Evolutionary conservation across 78 protist genomes (phyloP).

Genomic region (Dictyostelium capitatum): DNA sequence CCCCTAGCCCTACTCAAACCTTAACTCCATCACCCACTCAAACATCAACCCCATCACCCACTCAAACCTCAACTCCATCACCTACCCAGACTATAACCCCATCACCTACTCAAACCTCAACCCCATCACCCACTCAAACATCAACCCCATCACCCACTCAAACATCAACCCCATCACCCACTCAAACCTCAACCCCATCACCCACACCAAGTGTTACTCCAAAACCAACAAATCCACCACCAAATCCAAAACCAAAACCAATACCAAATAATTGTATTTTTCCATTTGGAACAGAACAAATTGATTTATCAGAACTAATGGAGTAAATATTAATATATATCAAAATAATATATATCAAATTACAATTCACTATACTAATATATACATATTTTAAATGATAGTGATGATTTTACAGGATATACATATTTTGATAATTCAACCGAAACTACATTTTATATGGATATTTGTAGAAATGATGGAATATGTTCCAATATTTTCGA

Average conservation of each 20-base stretch:
- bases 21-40: neutral
- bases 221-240: neutral
- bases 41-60: neutral
- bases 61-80: neutral
- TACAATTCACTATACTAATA: neutral
- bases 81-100: neutral
- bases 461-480: neutral
- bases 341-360: neutral
- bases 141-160: neutral
- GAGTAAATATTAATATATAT: neutral
- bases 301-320: neutral
- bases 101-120: neutral
- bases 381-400: no score
- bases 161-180: neutral
- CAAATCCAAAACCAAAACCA: neutral
- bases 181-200: neutral
- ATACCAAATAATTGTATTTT: neutral
- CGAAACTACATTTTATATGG: neutral
- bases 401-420: neutral
- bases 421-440: neutral
- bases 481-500: neutral
- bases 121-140: neutral
- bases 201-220: neutral
- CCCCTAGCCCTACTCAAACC: neutral
- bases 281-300: neutral